Evolutionary conservation across 257 asterid species (phyloP), one percentile per base, ranked within the genome.

Genomic region (Rubia yunnanensis): DNA sequence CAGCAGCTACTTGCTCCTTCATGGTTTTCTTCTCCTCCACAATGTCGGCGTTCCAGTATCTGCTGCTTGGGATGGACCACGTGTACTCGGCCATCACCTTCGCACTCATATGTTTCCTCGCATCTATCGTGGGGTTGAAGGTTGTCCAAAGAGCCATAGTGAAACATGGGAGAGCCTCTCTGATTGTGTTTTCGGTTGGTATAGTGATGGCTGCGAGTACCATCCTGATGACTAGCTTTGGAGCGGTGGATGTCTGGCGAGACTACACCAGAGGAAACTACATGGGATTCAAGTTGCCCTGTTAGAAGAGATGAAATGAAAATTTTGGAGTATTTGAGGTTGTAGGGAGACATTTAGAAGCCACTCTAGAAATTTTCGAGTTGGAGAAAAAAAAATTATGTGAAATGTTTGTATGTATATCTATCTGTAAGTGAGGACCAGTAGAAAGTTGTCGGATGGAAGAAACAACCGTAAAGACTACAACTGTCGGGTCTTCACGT

Each of bases 11-110:
- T 5, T 87, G 96, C 67, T 92, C 96, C 0, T 85, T 89, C 78
- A 87, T 92, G 95, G 98, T 92, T 10, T 71, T 92, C 60, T 89
- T 92, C 92, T 87, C 96, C 48, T 92, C 98, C 31, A 76, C 90
- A 44, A 89, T 92, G 98, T 92, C 98, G 0, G 89, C 96, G 13
- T 64, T 79, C 50, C 95, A 92, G 50, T 92, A 88, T 68, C 53
- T 92, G 22, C 38, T 92, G 38, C 72, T 89, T 65, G 96, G 96
- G 30, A 85, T 92, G 96, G 85, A 89, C 66, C 82, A 84, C 0
- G 64, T 76, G 5, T 22, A 71, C 0, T 76, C 78, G 11, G 95
- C 95, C 26, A 61, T 84, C 32, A 69, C 60, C 58, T 83, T 79
- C 17, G 84, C 98, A 10, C 62, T 77, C 26, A 38, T 83, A 60